Evolutionary conservation across 139 green algal genomes (phyloP).

Genomic region (Chlorokybus atmophyticus): DNA sequence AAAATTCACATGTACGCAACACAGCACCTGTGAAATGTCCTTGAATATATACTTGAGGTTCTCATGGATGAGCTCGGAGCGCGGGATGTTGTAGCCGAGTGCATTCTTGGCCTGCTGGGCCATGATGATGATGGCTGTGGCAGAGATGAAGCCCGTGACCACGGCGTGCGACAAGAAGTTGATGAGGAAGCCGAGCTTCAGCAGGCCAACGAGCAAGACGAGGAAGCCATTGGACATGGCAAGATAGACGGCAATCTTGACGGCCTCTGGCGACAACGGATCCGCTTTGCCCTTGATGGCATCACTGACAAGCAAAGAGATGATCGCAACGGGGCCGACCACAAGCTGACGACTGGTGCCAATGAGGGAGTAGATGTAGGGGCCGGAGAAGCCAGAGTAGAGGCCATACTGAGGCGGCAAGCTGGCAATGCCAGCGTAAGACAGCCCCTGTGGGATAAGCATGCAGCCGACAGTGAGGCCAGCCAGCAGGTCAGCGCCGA

Average conservation of each 20-base stretch:
- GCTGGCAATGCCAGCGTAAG: slow-evolving; percentile 24
- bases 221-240: no score
- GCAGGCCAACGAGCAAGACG: slow-evolving; percentile 39
- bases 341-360: slow-evolving; percentile 53
- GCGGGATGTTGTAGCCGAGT: neutral
- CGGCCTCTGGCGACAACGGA: no score
- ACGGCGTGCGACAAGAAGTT: slow-evolving; percentile 72
- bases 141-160: slow-evolving; percentile 71
- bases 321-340: slow-evolving; percentile 50
- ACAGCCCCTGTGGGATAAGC: slow-evolving; percentile 30
- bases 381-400: slow-evolving; percentile 68
- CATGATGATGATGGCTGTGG: slow-evolving; percentile 71
- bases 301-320: slow-evolving; percentile 28
- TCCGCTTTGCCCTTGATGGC: no score
- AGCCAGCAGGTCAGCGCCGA: no score
- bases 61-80: slow-evolving; percentile 4
- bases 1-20: no score
- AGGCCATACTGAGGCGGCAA: slow-evolving; percentile 55
- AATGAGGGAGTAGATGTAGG: slow-evolving; percentile 56
- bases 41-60: no score
- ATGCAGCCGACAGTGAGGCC: slow-evolving; percentile 33
- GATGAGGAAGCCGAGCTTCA: slow-evolving; percentile 67
- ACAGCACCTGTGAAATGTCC: no score
- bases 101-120: slow-evolving; percentile 36
- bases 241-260: no score